phyloP scores from a whole-genome alignment of 2,329 filamentous ascomycete species.

The Ophiostoma ips region DNA sequence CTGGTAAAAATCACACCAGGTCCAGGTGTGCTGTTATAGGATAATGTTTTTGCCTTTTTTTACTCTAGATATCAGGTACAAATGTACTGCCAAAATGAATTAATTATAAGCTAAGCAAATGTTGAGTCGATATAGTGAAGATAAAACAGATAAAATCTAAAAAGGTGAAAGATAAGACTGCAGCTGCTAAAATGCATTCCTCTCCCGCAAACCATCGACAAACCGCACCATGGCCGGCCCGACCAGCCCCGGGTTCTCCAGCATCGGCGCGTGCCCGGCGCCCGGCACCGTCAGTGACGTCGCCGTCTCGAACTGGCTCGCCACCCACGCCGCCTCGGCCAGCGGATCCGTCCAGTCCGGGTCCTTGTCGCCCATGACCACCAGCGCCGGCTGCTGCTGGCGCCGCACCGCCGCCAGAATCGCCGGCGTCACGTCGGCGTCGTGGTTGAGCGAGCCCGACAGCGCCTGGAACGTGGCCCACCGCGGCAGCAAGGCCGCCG shows the following conservation, averaged over 20 bases:
- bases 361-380: constrained; percentile 14
- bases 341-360: constrained; percentile 14
- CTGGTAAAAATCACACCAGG: background rate
- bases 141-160: background rate
- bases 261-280: constrained; percentile 13
- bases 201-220: constrained; percentile 4
- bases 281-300: constrained; percentile 7
- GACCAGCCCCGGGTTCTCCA: constrained; percentile 12
- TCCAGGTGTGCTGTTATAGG: background rate
- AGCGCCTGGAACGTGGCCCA: constrained; percentile 13
- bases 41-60: background rate
- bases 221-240: constrained; percentile 10
- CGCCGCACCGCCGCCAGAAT: constrained; percentile 6
- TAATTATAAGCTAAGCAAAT: no score
- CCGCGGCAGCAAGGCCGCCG: constrained; percentile 4
- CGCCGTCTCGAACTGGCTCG: constrained; percentile 8
- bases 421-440: constrained; percentile 9
- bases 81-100: no score
- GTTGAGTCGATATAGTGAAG: no score
- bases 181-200: background rate
- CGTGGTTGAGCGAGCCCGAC: constrained; percentile 7
- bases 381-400: constrained; percentile 10
- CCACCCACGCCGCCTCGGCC: constrained; percentile 14
- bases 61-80: background rate
- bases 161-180: background rate